Conservation (phyloP, 345 rosid species). For the Kandelia obovata region DNA sequence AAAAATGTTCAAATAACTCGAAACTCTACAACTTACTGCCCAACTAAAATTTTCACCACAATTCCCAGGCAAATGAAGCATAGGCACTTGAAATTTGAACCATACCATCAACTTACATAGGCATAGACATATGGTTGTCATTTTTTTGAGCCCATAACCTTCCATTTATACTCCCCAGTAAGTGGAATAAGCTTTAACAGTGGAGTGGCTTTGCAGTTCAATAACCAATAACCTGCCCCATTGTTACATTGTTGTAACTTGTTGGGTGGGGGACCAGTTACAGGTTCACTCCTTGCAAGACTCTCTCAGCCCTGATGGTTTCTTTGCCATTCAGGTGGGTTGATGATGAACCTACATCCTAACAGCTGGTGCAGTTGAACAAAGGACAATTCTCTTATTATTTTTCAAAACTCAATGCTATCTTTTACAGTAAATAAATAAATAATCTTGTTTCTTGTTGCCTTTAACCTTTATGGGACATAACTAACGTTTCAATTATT, state of each 20-base stretch:
- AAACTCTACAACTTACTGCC: too few relatives aligned
- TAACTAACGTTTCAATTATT: background rate
- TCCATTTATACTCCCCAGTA: background rate
- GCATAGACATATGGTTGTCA: background rate
- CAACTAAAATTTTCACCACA: too few relatives aligned
- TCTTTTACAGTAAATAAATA: background rate
- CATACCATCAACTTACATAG: too few relatives aligned
- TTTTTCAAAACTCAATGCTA: background rate
- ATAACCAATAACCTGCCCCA: background rate
- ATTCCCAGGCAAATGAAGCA: too few relatives aligned
- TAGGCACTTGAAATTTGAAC: too few relatives aligned
- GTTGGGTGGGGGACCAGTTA: background rate
- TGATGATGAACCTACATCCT: constrained; percentile 26
- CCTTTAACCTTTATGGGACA: background rate
- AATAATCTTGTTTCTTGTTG: background rate
- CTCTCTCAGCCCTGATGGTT: constrained; percentile 6
- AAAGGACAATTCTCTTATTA: background rate
- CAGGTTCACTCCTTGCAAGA: background rate
- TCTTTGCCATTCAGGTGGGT: constrained; percentile 21
- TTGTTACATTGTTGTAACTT: background rate
- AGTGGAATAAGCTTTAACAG: background rate
- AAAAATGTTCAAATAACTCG: too few relatives aligned
- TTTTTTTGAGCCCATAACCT: constrained; percentile 1
- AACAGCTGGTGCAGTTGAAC: background rate
- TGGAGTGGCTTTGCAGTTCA: background rate